phyloP scores from a whole-genome alignment of 1,284 basidiomycete genomes.

The Lignosus rhinocerotis region DNA sequence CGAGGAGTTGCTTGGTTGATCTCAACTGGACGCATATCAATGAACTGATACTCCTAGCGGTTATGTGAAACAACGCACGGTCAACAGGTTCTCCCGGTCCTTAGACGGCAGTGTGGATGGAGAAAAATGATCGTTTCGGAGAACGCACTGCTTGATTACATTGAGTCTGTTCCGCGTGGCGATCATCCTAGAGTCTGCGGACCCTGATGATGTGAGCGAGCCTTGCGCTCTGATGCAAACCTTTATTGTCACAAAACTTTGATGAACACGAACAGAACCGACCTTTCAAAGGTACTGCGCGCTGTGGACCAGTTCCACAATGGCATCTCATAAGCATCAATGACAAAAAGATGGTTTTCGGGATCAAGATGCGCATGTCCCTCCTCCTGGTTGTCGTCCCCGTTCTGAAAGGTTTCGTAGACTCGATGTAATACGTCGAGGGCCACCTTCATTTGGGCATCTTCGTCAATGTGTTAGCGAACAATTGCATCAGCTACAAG shows the following conservation, averaged over 20 bases:
- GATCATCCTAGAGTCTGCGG: constrained; percentile 75
- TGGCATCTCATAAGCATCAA: constrained; percentile 95
- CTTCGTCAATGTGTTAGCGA: constrained; percentile 37
- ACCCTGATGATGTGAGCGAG: constrained; percentile 70
- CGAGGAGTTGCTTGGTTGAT: constrained; percentile 95
- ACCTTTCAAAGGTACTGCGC: constrained; percentile 85
- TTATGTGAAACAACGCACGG: constrained; percentile 50
- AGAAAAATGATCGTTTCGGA: constrained; percentile 95
- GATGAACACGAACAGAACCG: constrained; percentile 22
- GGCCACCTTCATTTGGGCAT: constrained; percentile 81
- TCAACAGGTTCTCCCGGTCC: constrained; percentile 83
- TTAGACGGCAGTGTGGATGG: constrained; percentile 89
- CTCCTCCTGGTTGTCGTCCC: constrained; percentile 56
- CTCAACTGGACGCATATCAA: constrained; percentile 61
- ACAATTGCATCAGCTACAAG: not conserved
- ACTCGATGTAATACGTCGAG: constrained; percentile 74
- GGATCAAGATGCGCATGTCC: constrained; percentile 75
- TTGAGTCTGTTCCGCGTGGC: constrained; percentile 83
- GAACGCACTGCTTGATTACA: constrained; percentile 86
- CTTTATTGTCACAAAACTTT: not conserved
- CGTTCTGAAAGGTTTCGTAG: constrained; percentile 80
- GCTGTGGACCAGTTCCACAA: constrained; percentile 87
- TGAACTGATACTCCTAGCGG: not conserved
- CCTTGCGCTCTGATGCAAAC: constrained; percentile 41
- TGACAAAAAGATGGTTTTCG: constrained; percentile 80